Base-by-base conservation (phyloP, 805 yeast species). In the Suhomyces sp. region DNA sequence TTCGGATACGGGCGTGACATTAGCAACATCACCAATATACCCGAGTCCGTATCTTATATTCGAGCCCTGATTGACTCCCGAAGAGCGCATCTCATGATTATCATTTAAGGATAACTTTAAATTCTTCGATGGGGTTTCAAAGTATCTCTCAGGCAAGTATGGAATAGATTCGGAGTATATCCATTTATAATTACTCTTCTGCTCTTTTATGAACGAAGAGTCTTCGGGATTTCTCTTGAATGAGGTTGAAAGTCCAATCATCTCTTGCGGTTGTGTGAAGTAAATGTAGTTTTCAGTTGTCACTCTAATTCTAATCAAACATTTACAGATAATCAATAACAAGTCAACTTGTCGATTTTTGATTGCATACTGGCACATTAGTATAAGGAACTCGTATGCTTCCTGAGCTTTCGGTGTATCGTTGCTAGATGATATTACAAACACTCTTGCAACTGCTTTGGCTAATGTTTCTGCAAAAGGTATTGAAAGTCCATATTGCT, bases 191-290 rank as follows among this genome's bases (percentile, higher is more conserved):
- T 28, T 18, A 2, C 1, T 46, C 8, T 43, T 43, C 1, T 34
- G 19, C 3, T 44, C 44, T 3, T 40, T 53, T 17, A 51, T 50
- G 18, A 58, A 45, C 4, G 45, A 51, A 10, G 49, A 25, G 17
- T 50, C 50, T 42, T 59, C 29, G 29, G 56, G 48, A 39, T 76
- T 75, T 50, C 87, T 65, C 4, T 73, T 70, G 35, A 83, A 67
- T 0, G 78, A 72, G 2, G 79, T 73, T 7, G 87, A 75, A 12
- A 83, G 56, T 0, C 86, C 88, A 26, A 76, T 82, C 65, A 81
- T 76, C 50, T 83, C 86, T 1, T 57, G 52, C 4, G 83, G 82
- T 6, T 67, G 60, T 2, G 76, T 57, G 27, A 83, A 59, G 48
- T 67, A 76, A 2, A 83, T 56, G 22, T 54, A 57, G 5, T 66